phyloP scores from a whole-genome alignment of 2,329 filamentous ascomycete species.

The Setomelanomma holmii region DNA sequence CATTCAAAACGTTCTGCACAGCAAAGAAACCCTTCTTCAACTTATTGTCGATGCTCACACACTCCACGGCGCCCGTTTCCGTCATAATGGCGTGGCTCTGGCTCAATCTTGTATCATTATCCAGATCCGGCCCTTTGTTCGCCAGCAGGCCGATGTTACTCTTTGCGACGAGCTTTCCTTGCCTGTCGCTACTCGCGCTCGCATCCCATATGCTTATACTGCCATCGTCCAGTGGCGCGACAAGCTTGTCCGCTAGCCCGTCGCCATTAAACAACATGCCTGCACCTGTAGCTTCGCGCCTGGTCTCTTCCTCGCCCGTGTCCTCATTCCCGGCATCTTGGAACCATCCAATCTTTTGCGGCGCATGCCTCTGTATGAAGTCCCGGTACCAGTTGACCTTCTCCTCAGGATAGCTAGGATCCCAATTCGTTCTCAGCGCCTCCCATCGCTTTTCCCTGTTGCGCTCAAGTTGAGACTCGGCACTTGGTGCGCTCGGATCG shows the following conservation, averaged over 20 bases:
- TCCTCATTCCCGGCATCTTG: constrained; percentile 62
- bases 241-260: constrained; percentile 64
- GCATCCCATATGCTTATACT: constrained; percentile 85
- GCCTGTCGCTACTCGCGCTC: constrained; percentile 59
- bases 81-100: constrained; percentile 66
- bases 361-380: constrained; percentile 81
- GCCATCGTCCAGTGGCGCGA: constrained; percentile 84
- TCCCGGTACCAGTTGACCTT: constrained; percentile 85
- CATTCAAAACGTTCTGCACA: constrained; percentile 76
- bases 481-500: constrained; percentile 36
- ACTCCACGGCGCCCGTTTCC: constrained; percentile 77
- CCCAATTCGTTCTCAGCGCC: constrained; percentile 79
- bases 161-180: constrained; percentile 69
- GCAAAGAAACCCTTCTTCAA: constrained; percentile 78
- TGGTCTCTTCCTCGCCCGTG: constrained; percentile 45
- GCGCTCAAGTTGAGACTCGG: constrained; percentile 38
- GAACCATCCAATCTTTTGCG: constrained; percentile 78
- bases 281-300: constrained; percentile 74
- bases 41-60: constrained; percentile 77
- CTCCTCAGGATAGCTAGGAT: constrained; percentile 76
- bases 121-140: constrained; percentile 54
- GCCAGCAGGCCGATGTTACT: constrained; percentile 74
- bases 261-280: constrained; percentile 67
- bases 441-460: constrained; percentile 52
- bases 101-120: constrained; percentile 53